These are phyloP conservation scores for Mycena sp. DNA, from an alignment of 1,284 basidiomycete genomes.

Conservation along the genomic window DNA sequence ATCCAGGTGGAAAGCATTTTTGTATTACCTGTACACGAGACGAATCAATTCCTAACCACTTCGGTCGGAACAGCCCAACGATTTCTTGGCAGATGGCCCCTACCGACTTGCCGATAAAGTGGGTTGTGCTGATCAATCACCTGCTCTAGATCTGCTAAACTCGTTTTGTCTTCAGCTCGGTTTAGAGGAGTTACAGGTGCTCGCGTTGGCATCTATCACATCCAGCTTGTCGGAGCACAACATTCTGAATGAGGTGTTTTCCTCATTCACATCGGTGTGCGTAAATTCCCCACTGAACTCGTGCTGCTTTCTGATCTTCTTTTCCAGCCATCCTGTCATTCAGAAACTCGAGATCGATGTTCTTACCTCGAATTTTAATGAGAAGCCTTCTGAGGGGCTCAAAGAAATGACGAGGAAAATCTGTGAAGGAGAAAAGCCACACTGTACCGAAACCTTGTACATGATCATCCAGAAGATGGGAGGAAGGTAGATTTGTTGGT, in stretches of 20 bases:
- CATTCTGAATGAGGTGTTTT: slow-evolving; percentile 35
- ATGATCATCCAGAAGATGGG: slow-evolving; percentile 20
- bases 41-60: slow-evolving; percentile 16
- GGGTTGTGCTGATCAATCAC: too few species aligned
- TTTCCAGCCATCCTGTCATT: slow-evolving; percentile 31
- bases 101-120: slow-evolving; percentile 36
- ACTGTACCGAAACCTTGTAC: slow-evolving; percentile 22
- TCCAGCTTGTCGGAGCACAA: slow-evolving; percentile 28
- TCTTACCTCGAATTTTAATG: slow-evolving; percentile 21
- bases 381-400: slow-evolving; percentile 17
- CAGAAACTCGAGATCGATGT: slow-evolving; percentile 30
- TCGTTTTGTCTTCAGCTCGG: background rate
- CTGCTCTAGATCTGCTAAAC: too few species aligned
- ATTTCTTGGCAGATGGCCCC: background rate
- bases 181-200: slow-evolving; percentile 26
- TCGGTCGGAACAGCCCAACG: slow-evolving; percentile 1
- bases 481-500: background rate
- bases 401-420: slow-evolving; percentile 20
- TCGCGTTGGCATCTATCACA: slow-evolving; percentile 27
- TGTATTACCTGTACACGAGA: slow-evolving; percentile 22
- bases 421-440: slow-evolving; percentile 20
- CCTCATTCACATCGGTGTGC: slow-evolving; percentile 35
- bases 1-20: slow-evolving; percentile 23
- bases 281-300: background rate
- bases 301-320: background rate